Evolutionary conservation across 2,329 filamentous ascomycete genomes (phyloP), one percentile per base, ranked within the genome.

Genomic region (Aureobasidium sp.): DNA sequence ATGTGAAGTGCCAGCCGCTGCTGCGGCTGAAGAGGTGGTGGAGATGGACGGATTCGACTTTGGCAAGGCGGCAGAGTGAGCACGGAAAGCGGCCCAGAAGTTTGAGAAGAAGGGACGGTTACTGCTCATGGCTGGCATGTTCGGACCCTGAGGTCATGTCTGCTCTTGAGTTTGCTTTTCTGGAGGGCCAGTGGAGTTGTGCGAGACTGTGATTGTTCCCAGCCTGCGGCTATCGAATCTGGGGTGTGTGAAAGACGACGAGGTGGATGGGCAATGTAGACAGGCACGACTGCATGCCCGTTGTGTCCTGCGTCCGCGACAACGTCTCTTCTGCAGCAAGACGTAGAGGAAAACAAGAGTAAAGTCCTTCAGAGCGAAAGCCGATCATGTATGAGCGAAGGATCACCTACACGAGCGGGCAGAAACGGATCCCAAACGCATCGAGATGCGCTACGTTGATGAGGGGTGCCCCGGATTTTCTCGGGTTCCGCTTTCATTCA

Each of bases 1-100:
- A 15, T 63, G 63, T 9, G 50, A 42, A 15, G 60, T 39, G n/a
- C 62, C 37, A 64, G 69, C 62, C 66, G 66, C 39, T 50, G 72
- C 70, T 33, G 74, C 71, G 40, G 75, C 71, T 19, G 77, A 74
- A 42, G 77, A 70, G 24, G 75, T 69, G 9, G 75, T 72, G 64
- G 65, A 70, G 57, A 76, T 71, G 12, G 75, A 70, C 37, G 76
- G 70, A 33, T 82, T 77, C 27, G 83, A 76, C 69, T 86, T 86
- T 66, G 83, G 77, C 29, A 81, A 79, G 61, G 80, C 77, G 45
- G 69, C 68, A 15, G 84, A 84, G 69, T 87, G 84, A 56, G 85
- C 83, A 57, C 85, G 80, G 70, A 88, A 88, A 65, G 85, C 84
- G 52, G 85, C 82, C 64, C 88, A 80, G 75, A 88, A 86, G 76